A percentile compares a stretch with the other conserved stretches of the same genome.
Conservation (phyloP, 169 alveolate genomes). For the Plasmodium reichenowi region DNA sequence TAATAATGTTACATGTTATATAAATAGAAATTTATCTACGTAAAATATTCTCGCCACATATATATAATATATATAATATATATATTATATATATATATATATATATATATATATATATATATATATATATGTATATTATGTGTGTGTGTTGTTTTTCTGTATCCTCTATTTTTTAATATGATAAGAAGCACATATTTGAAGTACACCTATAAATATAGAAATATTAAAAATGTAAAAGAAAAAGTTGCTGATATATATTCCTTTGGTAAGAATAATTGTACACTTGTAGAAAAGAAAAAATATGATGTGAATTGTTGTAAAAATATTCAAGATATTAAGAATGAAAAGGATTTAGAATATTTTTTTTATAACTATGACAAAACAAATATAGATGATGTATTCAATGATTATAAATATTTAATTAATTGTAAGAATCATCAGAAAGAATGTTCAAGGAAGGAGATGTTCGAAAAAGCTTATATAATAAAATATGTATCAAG, state of each 20-base stretch:
- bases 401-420: conserved; percentile 25
- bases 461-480: conserved; percentile 20
- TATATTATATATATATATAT: background rate
- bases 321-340: conserved; percentile 29
- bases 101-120: background rate
- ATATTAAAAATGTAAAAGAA: background rate
- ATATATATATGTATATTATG: background rate
- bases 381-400: conserved; percentile 1
- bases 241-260: background rate
- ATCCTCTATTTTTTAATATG: background rate
- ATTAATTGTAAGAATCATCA: conserved; percentile 11
- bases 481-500: conserved; percentile 29
- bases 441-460: conserved; percentile 15
- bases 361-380: conserved; percentile 24
- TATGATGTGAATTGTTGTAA: background rate
- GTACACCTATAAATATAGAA: background rate
- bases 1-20: no score
- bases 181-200: background rate
- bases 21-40: no score
- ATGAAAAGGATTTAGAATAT: conserved; percentile 15
- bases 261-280: background rate
- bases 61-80: background rate
- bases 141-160: background rate
- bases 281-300: no score
- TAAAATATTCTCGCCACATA: no score